These are phyloP conservation scores for Raffaelea albimanens DNA, from an alignment of 2,329 filamentous ascomycete species.

Conservation along the genomic window DNA sequence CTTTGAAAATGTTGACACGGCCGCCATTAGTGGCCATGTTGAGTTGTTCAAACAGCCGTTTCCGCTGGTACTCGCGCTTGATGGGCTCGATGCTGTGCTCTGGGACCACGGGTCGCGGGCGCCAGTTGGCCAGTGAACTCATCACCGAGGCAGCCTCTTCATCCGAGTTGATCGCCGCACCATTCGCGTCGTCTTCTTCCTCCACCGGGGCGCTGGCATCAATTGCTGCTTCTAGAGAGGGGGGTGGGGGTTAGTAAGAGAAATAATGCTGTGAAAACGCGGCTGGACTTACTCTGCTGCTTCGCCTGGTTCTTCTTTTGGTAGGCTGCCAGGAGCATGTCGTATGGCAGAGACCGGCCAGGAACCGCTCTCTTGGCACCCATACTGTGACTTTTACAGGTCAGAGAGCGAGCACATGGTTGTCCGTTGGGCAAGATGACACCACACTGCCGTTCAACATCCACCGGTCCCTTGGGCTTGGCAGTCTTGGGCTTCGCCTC, in stretches of 20 bases:
- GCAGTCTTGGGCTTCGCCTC: slow-evolving; percentile 74
- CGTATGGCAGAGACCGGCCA: slow-evolving; percentile 79
- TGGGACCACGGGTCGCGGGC: slow-evolving; percentile 67
- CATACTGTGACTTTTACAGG: slow-evolving; percentile 94
- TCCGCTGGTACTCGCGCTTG: slow-evolving; percentile 52
- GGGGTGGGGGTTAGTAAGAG: slow-evolving; percentile 7
- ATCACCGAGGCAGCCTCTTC: slow-evolving; percentile 90
- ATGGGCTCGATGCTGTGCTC: slow-evolving; percentile 54
- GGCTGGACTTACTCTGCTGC: slow-evolving; percentile 53
- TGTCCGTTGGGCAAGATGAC: slow-evolving; percentile 77
- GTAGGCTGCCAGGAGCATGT: slow-evolving; percentile 80
- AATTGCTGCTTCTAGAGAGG: slow-evolving; percentile 68
- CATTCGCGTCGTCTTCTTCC: slow-evolving; percentile 73
- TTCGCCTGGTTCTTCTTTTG: slow-evolving; percentile 99
- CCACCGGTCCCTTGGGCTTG: slow-evolving; percentile 85
- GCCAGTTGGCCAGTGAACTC: slow-evolving; percentile 65
- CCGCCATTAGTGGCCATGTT: slow-evolving; percentile 58
- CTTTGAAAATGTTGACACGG: slow-evolving; percentile 55
- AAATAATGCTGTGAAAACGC: background rate
- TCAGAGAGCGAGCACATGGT: slow-evolving; percentile 78
- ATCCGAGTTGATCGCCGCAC: slow-evolving; percentile 80
- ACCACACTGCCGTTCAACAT: slow-evolving; percentile 90
- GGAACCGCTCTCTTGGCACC: slow-evolving; percentile 83
- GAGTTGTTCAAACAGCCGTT: slow-evolving; percentile 55
- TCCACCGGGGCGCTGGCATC: slow-evolving; percentile 87